phyloP scores from a whole-genome alignment of 768 basidiomycete species.

The Russula lepida region DNA sequence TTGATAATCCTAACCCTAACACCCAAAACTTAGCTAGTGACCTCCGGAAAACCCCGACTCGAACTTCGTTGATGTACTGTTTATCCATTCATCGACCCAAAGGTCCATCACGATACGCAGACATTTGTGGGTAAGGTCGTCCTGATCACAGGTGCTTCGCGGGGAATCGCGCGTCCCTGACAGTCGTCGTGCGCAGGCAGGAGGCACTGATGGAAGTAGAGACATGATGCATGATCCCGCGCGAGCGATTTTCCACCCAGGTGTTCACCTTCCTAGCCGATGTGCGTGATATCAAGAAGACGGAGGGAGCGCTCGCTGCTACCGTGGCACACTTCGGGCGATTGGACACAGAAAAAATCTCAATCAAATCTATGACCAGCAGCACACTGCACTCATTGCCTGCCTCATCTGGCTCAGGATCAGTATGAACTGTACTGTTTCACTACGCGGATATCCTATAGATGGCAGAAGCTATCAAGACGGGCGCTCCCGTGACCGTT shows the following conservation, averaged over 20 bases:
- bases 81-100: constrained; percentile 7
- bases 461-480: too few relatives aligned
- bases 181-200: constrained; percentile 6
- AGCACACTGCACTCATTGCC: too few relatives aligned
- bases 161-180: constrained; percentile 20
- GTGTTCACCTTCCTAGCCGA: not conserved
- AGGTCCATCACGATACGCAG: not conserved
- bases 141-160: constrained; percentile 20
- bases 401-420: too few relatives aligned
- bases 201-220: not conserved
- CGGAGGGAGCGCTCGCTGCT: not conserved
- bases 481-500: too few relatives aligned
- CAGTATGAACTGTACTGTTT: too few relatives aligned
- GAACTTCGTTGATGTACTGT: too few relatives aligned
- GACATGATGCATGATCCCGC: not conserved
- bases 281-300: not conserved
- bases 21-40: too few relatives aligned
- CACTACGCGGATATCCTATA: too few relatives aligned
- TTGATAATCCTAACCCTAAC: too few relatives aligned
- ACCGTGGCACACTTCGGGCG: not conserved
- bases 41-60: too few relatives aligned
- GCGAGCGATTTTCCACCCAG: not conserved
- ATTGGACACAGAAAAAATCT: not conserved
- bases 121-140: constrained; percentile 20
- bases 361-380: too few relatives aligned